These are phyloP conservation scores for Daldinia loculata DNA, from an alignment of 495 filamentous ascomycete species.

Conservation along the genomic window DNA sequence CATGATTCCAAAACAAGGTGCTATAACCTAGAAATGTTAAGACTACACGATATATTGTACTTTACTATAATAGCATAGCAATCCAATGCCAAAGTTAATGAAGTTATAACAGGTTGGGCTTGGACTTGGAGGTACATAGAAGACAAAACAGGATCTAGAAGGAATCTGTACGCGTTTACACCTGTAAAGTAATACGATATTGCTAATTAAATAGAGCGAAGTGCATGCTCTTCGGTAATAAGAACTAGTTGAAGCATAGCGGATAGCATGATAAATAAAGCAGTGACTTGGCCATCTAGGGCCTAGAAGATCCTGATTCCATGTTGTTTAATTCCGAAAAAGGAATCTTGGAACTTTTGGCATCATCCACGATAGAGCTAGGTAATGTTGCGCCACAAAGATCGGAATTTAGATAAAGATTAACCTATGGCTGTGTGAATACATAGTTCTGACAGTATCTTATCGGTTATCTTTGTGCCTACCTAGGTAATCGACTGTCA, in stretches of 20 bases:
- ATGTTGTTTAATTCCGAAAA: slow-evolving; percentile 26
- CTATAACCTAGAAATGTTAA: background rate
- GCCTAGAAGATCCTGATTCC: slow-evolving; percentile 13
- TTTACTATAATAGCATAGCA: background rate
- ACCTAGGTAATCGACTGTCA: slow-evolving; percentile 6
- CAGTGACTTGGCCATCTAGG: slow-evolving; percentile 9
- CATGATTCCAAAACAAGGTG: too few species aligned
- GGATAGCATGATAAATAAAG: slow-evolving; percentile 7
- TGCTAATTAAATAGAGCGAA: background rate
- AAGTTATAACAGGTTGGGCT: too few species aligned
- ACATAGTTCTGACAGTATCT: background rate
- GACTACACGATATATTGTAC: background rate
- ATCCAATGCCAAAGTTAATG: background rate
- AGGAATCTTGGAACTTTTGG: slow-evolving; percentile 39
- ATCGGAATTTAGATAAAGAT: slow-evolving; percentile 21
- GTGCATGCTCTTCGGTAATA: slow-evolving; percentile 11
- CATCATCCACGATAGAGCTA: slow-evolving; percentile 12
- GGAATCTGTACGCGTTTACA: slow-evolving; percentile 7
- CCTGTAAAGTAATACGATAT: background rate
- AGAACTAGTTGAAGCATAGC: slow-evolving; percentile 28
- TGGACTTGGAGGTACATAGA: too few species aligned
- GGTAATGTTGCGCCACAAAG: slow-evolving; percentile 1
- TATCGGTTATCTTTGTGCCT: slow-evolving; percentile 11
- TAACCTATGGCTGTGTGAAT: slow-evolving; percentile 7
- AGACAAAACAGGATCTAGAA: background rate